Conservation (phyloP, 345 rosid genomes). For the Rubroshorea leprosula region DNA sequence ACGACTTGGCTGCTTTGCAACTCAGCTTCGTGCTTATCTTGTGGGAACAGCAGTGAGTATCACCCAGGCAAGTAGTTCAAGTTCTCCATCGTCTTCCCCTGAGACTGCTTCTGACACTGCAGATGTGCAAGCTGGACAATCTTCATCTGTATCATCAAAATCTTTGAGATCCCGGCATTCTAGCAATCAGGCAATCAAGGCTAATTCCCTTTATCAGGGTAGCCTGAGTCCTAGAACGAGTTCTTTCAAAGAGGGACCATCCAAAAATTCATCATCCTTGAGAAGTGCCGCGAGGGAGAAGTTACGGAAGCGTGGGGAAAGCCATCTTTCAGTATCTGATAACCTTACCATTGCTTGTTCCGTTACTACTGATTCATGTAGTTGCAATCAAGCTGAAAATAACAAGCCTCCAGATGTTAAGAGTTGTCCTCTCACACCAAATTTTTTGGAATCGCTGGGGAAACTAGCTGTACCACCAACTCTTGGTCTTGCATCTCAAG, state of each 20-base stretch:
- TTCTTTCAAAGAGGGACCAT: slow-evolving; percentile 68
- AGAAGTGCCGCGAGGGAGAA: slow-evolving; percentile 60
- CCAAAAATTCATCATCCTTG: slow-evolving; percentile 40
- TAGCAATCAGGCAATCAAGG: slow-evolving; percentile 40
- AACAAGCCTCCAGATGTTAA: slow-evolving; percentile 22
- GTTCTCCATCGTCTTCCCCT: slow-evolving; percentile 17
- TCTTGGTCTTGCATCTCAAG: slow-evolving; percentile 29
- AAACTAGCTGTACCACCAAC: slow-evolving; percentile 30
- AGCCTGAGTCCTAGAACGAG: slow-evolving; percentile 80
- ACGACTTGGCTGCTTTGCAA: slow-evolving; percentile 85
- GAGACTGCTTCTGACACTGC: slow-evolving; percentile 17
- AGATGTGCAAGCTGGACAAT: slow-evolving; percentile 19
- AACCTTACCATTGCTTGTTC: slow-evolving; percentile 30
- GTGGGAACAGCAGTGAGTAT: slow-evolving; percentile 50
- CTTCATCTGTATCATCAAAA: slow-evolving; percentile 25
- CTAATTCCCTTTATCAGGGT: slow-evolving; percentile 48
- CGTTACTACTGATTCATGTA: slow-evolving; percentile 20
- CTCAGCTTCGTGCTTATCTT: slow-evolving; percentile 73
- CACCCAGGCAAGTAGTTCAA: slow-evolving; percentile 21
- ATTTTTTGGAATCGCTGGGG: slow-evolving; percentile 40
- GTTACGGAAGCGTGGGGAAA: slow-evolving; percentile 55
- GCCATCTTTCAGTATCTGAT: slow-evolving; percentile 40
- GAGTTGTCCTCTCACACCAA: slow-evolving; percentile 20
- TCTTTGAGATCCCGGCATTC: slow-evolving; percentile 40
- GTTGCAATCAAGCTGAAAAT: slow-evolving; percentile 25